A percentile compares a stretch with the other conserved stretches of the same genome.
Conservation (phyloP, 164 flowering plant species). For the Euptelea pleiosperma region DNA sequence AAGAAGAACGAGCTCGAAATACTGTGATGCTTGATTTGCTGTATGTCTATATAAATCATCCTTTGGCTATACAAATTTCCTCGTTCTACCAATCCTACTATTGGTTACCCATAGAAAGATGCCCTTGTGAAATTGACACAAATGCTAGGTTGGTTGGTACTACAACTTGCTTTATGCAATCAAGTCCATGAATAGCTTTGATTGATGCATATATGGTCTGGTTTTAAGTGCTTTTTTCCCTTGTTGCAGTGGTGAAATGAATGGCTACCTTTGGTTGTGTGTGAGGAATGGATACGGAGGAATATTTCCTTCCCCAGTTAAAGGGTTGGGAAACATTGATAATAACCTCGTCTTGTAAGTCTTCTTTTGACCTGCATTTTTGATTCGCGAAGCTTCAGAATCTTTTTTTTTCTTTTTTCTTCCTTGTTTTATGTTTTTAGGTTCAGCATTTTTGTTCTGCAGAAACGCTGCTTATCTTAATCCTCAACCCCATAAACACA, state of each 20-base stretch:
- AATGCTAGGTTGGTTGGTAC: constrained; percentile 55
- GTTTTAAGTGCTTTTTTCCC: constrained; percentile 2
- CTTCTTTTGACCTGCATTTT: not conserved
- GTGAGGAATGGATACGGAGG: constrained; percentile 56
- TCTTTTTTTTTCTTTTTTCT: not conserved
- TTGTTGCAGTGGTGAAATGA: constrained; percentile 84
- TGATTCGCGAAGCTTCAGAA: not conserved
- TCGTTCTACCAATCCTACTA: constrained; percentile 31
- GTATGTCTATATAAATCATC: constrained; percentile 53
- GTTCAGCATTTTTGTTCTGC: constrained; percentile 28
- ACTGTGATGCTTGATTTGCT: constrained; percentile 80
- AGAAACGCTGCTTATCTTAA: constrained; percentile 72
- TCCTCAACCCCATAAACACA: constrained; percentile 64
- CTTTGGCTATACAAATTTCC: constrained; percentile 49
- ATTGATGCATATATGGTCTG: not conserved
- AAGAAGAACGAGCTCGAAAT: constrained; percentile 71
- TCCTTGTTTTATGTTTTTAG: too few species aligned
- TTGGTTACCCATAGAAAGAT: constrained; percentile 27
- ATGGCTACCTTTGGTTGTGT: constrained; percentile 70
- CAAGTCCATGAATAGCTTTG: constrained; percentile 1
- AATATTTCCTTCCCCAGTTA: constrained; percentile 55
- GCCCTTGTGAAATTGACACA: constrained; percentile 43
- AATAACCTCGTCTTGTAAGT: constrained; percentile 70
- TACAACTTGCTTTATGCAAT: constrained; percentile 1
- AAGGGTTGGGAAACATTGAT: constrained; percentile 47